These are phyloP conservation scores for Ochetophila trinervis DNA, from an alignment of 306 rosid species.

Conservation along the genomic window DNA sequence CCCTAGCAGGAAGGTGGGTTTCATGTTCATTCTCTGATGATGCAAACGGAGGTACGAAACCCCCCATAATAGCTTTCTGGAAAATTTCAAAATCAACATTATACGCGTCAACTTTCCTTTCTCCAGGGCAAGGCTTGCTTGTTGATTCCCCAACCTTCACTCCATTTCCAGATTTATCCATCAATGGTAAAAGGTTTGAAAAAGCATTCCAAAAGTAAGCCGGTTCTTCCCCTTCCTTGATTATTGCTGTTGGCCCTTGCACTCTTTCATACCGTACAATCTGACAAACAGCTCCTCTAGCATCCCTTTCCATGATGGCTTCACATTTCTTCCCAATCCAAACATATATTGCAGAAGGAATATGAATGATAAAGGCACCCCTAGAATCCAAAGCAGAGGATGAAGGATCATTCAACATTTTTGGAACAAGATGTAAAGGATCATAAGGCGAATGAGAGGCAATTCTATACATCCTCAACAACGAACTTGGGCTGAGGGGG, in stretches of 20 bases:
- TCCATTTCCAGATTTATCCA: slow-evolving; percentile 58
- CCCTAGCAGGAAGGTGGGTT: slow-evolving; percentile 94
- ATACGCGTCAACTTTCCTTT: slow-evolving; percentile 61
- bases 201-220: slow-evolving; percentile 75
- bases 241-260: slow-evolving; percentile 61
- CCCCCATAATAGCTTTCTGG: slow-evolving; percentile 75
- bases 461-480: slow-evolving; percentile 85
- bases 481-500: slow-evolving; percentile 98
- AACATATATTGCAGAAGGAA: slow-evolving; percentile 78
- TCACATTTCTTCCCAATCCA: slow-evolving; percentile 92
- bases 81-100: slow-evolving; percentile 88
- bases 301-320: slow-evolving; percentile 91
- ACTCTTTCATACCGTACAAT: slow-evolving; percentile 91
- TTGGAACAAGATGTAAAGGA: slow-evolving; percentile 96
- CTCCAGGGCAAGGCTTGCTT: slow-evolving; percentile 44
- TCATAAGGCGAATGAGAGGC: slow-evolving; percentile 97
- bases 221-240: slow-evolving; percentile 86
- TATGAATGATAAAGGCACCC: slow-evolving; percentile 83
- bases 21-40: slow-evolving; percentile 70
- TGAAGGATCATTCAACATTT: slow-evolving; percentile 85
- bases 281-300: slow-evolving; percentile 94
- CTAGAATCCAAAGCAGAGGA: slow-evolving; percentile 78
- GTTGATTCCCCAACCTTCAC: slow-evolving; percentile 35
- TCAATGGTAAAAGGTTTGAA: slow-evolving; percentile 67
- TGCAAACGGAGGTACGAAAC: slow-evolving; percentile 93